Evolutionary conservation across 768 basidiomycete species (phyloP).

Genomic region (Xerocomus brunneocitrinus): DNA sequence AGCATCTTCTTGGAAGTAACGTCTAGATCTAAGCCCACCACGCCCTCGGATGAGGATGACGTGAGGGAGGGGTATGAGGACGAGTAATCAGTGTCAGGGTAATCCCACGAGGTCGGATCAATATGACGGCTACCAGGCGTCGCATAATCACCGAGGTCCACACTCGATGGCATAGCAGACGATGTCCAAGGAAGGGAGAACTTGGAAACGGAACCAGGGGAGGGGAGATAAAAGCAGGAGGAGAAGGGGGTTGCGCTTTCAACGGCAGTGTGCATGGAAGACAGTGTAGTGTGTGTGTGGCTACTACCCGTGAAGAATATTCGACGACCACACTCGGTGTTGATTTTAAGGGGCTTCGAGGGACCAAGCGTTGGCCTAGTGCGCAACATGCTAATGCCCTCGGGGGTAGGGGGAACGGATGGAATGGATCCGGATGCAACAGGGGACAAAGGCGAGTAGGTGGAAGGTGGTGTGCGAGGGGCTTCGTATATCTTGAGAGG

Average conservation of each 20-base stretch:
- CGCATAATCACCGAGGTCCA: constrained; percentile 35
- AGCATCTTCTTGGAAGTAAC: constrained; percentile 28
- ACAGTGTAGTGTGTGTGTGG: constrained; percentile 43
- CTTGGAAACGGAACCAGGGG: constrained; percentile 38
- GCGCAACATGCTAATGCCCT: constrained; percentile 41
- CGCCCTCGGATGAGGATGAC: constrained; percentile 35
- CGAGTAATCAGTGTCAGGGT: constrained; percentile 42
- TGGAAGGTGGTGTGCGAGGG: constrained; percentile 47
- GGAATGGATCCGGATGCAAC: constrained; percentile 35
- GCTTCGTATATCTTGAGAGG: constrained; percentile 42
- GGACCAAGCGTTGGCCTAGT: constrained; percentile 32
- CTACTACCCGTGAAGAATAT: constrained; percentile 37
- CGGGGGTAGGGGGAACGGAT: constrained; percentile 58
- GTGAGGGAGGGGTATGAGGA: constrained; percentile 46
- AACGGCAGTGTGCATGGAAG: constrained; percentile 75
- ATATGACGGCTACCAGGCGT: constrained; percentile 48
- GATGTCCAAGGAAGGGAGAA: constrained; percentile 32
- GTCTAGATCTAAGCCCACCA: constrained; percentile 31
- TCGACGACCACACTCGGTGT: constrained; percentile 43
- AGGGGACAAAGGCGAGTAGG: constrained; percentile 46
- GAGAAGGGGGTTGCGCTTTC: constrained; percentile 56
- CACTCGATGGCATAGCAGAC: constrained; percentile 35
- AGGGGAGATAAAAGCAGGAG: constrained; percentile 52
- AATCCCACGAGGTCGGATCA: constrained; percentile 46
- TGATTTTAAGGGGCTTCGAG: constrained; percentile 51